These are phyloP conservation scores for Epichloe brachyelytri DNA, from an alignment of 2,329 filamentous ascomycete genomes.

Conservation along the genomic window DNA sequence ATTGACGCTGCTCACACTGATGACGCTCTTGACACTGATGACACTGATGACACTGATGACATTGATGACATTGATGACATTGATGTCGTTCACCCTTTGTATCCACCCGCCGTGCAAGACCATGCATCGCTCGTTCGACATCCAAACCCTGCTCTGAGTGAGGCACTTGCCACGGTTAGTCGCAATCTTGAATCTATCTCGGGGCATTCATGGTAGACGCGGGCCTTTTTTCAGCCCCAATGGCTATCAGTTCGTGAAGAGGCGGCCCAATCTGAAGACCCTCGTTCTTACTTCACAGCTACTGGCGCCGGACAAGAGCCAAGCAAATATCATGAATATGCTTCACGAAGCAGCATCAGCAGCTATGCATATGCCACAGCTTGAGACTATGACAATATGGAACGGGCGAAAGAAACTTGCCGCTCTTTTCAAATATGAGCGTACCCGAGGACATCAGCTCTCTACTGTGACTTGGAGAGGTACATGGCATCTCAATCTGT, in stretches of 20 bases:
- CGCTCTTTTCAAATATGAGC: slow-evolving; percentile 14
- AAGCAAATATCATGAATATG: slow-evolving; percentile 13
- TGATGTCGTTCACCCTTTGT: too few relatives aligned
- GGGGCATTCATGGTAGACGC: background rate
- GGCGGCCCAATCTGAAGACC: background rate
- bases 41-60: too few relatives aligned
- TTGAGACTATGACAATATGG: slow-evolving; percentile 21
- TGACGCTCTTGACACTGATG: too few relatives aligned
- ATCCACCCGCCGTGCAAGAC: background rate
- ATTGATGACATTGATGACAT: too few relatives aligned
- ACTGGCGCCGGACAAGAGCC: slow-evolving; percentile 4
- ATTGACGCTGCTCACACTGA: too few relatives aligned
- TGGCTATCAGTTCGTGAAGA: background rate
- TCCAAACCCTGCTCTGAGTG: background rate
- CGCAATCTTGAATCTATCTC: background rate
- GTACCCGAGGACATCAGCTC: slow-evolving; percentile 5
- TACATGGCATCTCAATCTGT: slow-evolving; percentile 11
- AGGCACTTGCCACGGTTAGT: background rate
- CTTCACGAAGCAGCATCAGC: slow-evolving; percentile 15
- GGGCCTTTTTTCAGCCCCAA: background rate
- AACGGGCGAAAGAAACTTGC: slow-evolving; percentile 15
- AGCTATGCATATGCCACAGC: slow-evolving; percentile 16
- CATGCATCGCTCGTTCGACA: background rate
- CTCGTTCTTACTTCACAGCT: background rate
- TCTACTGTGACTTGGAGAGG: slow-evolving; percentile 14